Evolutionary conservation across 768 basidiomycete genomes (phyloP).

Genomic region (Austroboletus eburneus): DNA sequence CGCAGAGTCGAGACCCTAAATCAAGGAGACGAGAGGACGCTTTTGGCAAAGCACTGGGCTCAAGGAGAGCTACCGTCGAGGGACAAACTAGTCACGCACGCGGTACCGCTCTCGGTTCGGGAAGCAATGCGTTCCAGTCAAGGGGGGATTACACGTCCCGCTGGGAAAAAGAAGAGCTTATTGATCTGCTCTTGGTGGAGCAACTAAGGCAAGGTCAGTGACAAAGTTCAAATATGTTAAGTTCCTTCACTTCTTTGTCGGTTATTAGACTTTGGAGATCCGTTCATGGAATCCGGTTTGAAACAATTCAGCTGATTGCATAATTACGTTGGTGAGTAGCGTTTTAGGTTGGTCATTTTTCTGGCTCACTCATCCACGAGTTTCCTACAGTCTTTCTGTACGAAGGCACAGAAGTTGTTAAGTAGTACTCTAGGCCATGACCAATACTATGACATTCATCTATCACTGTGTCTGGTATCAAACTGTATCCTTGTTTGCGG

Average conservation of each 20-base stretch:
- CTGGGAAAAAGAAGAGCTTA: constrained; percentile 53
- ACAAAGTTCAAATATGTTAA: neutral
- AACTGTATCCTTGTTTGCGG: neutral
- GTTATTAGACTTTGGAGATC: constrained; percentile 54
- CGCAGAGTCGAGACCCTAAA: constrained; percentile 48
- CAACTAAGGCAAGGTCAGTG: constrained; percentile 50
- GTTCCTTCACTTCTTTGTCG: neutral
- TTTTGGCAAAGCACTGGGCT: constrained; percentile 16
- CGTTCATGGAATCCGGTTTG: constrained; percentile 40
- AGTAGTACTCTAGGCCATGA: neutral
- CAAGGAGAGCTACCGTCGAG: constrained; percentile 24
- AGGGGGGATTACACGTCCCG: constrained; percentile 38
- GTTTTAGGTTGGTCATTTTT: neutral
- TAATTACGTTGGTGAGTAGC: constrained; percentile 9
- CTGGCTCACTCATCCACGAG: constrained; percentile 4
- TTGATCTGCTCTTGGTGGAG: constrained; percentile 48
- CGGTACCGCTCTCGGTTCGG: constrained; percentile 8
- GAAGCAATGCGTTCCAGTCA: constrained; percentile 21
- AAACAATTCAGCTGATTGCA: constrained; percentile 25
- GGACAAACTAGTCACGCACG: constrained; percentile 14
- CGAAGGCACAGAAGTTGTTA: too few relatives aligned
- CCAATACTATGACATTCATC: neutral
- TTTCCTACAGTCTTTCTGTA: too few relatives aligned
- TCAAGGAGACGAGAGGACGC: constrained; percentile 46
- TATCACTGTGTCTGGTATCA: neutral